Conservation (phyloP, 768 basidiomycete species). For the Sarcodon aspratus region DNA sequence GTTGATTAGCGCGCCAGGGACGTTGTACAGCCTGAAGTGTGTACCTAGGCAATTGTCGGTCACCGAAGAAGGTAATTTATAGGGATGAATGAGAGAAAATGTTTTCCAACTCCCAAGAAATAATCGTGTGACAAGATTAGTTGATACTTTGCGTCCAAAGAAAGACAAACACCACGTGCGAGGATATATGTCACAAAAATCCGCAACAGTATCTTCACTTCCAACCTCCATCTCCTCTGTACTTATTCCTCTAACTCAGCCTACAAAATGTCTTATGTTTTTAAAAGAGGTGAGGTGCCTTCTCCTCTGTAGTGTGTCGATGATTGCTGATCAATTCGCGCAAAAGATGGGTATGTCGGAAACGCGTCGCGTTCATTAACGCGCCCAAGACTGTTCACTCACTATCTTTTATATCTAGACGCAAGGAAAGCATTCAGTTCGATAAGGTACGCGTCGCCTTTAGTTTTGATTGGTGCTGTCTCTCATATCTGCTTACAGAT, state of each 20-base stretch:
- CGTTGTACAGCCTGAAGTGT: too few relatives aligned
- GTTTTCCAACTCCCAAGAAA: too few relatives aligned
- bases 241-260: slow-evolving; percentile 2
- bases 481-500: slow-evolving; percentile 37
- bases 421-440: slow-evolving; percentile 88
- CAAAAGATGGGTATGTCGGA: slow-evolving; percentile 37
- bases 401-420: slow-evolving; percentile 28
- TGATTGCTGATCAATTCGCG: slow-evolving; percentile 5
- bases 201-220: slow-evolving; percentile 15
- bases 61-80: too few relatives aligned
- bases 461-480: slow-evolving; percentile 3
- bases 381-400: slow-evolving; percentile 3
- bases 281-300: slow-evolving; percentile 36
- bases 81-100: too few relatives aligned
- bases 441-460: slow-evolving; percentile 56
- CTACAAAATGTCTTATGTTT: slow-evolving; percentile 35
- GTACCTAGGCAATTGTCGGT: too few relatives aligned
- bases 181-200: too few relatives aligned
- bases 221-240: slow-evolving; percentile 4
- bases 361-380: slow-evolving; percentile 13
- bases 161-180: too few relatives aligned
- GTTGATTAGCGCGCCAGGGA: too few relatives aligned
- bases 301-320: neutral
- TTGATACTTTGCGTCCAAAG: too few relatives aligned
- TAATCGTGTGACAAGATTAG: too few relatives aligned